A percentile compares a stretch with the other conserved stretches of the same genome.
phyloP scores from a whole-genome alignment of 805 yeast species.

The Debaryomyces maramus region DNA sequence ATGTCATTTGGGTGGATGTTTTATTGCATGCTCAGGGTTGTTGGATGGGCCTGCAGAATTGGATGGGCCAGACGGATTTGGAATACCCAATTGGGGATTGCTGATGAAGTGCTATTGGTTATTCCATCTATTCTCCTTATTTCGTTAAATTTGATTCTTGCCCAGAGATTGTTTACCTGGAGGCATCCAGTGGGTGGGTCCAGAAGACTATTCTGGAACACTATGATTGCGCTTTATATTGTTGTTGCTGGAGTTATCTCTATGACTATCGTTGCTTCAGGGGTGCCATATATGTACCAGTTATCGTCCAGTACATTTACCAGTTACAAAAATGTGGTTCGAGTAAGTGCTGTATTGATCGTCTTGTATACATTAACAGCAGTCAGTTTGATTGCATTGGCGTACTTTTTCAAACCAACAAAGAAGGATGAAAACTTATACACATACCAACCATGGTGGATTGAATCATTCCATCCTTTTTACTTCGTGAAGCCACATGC shows the following conservation, averaged over 20 bases:
- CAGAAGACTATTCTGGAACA: slow-evolving; percentile 45
- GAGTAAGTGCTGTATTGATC: slow-evolving; percentile 30
- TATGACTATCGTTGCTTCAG: slow-evolving; percentile 65
- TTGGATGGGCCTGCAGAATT: slow-evolving; percentile 61
- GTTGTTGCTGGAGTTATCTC: slow-evolving; percentile 56
- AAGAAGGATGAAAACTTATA: slow-evolving; percentile 47
- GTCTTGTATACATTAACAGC: slow-evolving; percentile 54
- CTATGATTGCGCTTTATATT: slow-evolving; percentile 50
- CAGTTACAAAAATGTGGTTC: slow-evolving; percentile 26
- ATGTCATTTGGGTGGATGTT: slow-evolving; percentile 51
- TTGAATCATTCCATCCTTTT: slow-evolving; percentile 57
- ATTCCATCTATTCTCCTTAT: slow-evolving; percentile 57
- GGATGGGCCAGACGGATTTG: slow-evolving; percentile 56
- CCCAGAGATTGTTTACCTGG: slow-evolving; percentile 75
- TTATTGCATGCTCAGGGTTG: slow-evolving; percentile 49
- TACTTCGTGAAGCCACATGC: slow-evolving; percentile 64
- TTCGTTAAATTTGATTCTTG: slow-evolving; percentile 59
- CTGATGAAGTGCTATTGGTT: slow-evolving; percentile 55
- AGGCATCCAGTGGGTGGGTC: slow-evolving; percentile 72
- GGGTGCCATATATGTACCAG: slow-evolving; percentile 60
- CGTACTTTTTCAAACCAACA: slow-evolving; percentile 60
- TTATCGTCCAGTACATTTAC: slow-evolving; percentile 33
- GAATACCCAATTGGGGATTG: slow-evolving; percentile 49
- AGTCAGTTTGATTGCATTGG: slow-evolving; percentile 45
- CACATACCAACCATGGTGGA: slow-evolving; percentile 79